Evolutionary conservation across 352 stramenopile genomes (phyloP).

Genomic region (Globisporangium okanoganense): DNA sequence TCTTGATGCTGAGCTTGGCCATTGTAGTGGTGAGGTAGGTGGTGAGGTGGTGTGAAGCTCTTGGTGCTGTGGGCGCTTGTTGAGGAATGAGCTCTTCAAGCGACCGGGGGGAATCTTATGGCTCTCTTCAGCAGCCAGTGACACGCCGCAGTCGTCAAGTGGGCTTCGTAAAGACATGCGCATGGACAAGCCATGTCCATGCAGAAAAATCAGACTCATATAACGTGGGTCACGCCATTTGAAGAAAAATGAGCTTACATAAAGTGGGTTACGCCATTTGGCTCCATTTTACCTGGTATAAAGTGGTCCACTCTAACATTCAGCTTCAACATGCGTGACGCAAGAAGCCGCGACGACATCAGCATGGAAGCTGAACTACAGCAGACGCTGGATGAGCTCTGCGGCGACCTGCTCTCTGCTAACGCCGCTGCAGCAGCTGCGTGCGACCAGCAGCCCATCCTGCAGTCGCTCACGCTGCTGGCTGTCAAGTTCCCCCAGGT

Average conservation of each 20-base stretch:
- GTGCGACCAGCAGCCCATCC: slow-evolving; percentile 20
- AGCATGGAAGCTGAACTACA: slow-evolving; percentile 28
- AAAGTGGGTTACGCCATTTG: too few species aligned
- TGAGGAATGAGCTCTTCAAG: slow-evolving; percentile 30
- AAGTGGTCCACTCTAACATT: neutral
- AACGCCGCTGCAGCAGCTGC: slow-evolving; percentile 5
- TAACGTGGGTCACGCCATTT: too few species aligned
- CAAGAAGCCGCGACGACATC: neutral
- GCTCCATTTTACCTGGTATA: neutral
- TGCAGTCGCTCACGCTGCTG: slow-evolving; percentile 32
- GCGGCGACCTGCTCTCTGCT: slow-evolving; percentile 24
- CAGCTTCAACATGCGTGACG: neutral
- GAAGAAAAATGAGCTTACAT: too few species aligned
- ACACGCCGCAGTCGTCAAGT: slow-evolving; percentile 8
- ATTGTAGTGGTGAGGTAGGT: slow-evolving; percentile 45
- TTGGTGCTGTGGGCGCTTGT: slow-evolving; percentile 22
- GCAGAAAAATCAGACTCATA: neutral
- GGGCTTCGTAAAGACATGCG: slow-evolving; percentile 1
- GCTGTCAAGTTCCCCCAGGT: slow-evolving; percentile 24
- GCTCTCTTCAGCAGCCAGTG: slow-evolving; percentile 15
- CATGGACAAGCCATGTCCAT: too few species aligned
- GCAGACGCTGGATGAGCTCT: slow-evolving; percentile 30
- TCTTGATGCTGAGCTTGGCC: slow-evolving; percentile 89
- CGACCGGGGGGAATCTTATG: neutral
- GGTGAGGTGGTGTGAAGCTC: neutral